A percentile compares a stretch with the other conserved stretches of the same genome.
Conservation (phyloP, 2,329 filamentous ascomycete species). For the Knufia petricola region DNA sequence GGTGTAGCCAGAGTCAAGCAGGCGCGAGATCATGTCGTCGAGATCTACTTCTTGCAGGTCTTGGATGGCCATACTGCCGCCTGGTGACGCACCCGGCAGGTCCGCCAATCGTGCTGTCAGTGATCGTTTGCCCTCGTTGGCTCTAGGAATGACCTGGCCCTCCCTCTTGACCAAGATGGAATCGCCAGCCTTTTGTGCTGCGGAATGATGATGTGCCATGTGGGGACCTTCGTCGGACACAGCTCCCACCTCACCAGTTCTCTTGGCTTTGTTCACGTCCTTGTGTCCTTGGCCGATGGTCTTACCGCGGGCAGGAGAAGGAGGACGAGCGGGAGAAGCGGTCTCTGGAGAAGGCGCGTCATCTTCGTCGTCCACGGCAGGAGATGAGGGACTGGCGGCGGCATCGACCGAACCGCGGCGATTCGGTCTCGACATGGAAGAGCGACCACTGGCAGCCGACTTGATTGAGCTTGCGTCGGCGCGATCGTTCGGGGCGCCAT, state of each 20-base stretch:
- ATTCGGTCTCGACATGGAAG: slow-evolving; percentile 27
- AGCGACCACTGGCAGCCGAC: slow-evolving; percentile 51
- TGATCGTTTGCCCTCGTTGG: slow-evolving; percentile 33
- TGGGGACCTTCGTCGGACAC: slow-evolving; percentile 84
- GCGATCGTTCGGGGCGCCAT: slow-evolving; percentile 49
- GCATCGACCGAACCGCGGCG: slow-evolving; percentile 24
- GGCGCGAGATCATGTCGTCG: slow-evolving; percentile 91
- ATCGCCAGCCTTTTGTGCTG: slow-evolving; percentile 63
- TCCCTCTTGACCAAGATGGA: slow-evolving; percentile 83
- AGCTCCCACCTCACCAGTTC: slow-evolving; percentile 82
- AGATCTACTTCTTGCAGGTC: slow-evolving; percentile 88
- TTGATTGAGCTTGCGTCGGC: slow-evolving; percentile 66
- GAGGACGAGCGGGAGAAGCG: slow-evolving; percentile 55
- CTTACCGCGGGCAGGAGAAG: slow-evolving; percentile 75
- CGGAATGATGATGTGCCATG: slow-evolving; percentile 48
- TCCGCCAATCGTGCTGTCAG: slow-evolving; percentile 22
- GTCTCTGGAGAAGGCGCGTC: slow-evolving; percentile 38
- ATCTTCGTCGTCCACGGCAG: slow-evolving; percentile 31
- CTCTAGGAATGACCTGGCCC: slow-evolving; percentile 57
- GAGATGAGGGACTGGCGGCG: slow-evolving; percentile 28
- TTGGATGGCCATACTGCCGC: slow-evolving; percentile 66
- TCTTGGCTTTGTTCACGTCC: slow-evolving; percentile 70
- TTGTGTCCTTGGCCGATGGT: slow-evolving; percentile 64
- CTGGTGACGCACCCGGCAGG: slow-evolving; percentile 34
- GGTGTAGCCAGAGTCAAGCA: slow-evolving; percentile 88